A percentile compares a stretch with the other conserved stretches of the same genome.
phyloP scores from a whole-genome alignment of 2,329 filamentous ascomycete genomes.

The Fusarium devonianum region DNA sequence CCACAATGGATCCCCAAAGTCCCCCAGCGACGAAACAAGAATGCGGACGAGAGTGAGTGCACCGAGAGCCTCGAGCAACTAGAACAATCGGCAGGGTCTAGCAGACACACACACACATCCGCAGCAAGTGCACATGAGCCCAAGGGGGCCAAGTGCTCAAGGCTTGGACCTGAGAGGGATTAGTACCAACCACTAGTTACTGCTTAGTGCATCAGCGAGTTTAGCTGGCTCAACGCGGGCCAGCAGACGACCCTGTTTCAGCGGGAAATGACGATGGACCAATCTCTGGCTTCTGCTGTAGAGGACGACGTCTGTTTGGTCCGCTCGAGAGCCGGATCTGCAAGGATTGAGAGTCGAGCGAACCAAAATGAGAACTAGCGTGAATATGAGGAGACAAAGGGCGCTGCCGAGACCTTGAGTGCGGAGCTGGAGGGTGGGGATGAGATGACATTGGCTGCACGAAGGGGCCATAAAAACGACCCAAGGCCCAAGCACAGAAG shows the following conservation, averaged over 20 bases:
- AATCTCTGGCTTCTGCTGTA: conserved; percentile 35
- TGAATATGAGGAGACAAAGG: conserved; percentile 8
- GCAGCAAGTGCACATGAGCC: conserved; percentile 7
- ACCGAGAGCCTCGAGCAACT: conserved; percentile 8
- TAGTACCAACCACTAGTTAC: too few relatives aligned
- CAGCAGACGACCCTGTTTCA: conserved; percentile 43
- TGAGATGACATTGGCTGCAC: conserved; percentile 27
- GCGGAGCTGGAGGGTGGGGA: conserved; percentile 25
- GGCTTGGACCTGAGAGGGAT: conserved; percentile 2
- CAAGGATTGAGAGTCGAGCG: conserved; percentile 12
- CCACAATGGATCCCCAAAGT: conserved; percentile 20
- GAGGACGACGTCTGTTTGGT: conserved; percentile 22
- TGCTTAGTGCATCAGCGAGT: conserved; percentile 21
- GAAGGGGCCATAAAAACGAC: conserved; percentile 32
- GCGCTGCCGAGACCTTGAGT: conserved; percentile 33
- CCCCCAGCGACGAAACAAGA: conserved; percentile 18
- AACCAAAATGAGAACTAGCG: conserved; percentile 4
- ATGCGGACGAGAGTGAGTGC: conserved; percentile 19
- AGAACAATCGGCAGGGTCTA: conserved; percentile 2
- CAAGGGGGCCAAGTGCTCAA: conserved; percentile 23
- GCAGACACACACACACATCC: background rate
- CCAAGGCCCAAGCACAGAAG: conserved; percentile 18
- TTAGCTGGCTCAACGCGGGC: conserved; percentile 26
- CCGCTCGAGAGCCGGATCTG: conserved; percentile 7
- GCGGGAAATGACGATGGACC: conserved; percentile 42